Evolutionary conservation across 805 yeast genomes (phyloP), one percentile per base, ranked within the genome.

Genomic region (Pichia thaimueangensis): DNA sequence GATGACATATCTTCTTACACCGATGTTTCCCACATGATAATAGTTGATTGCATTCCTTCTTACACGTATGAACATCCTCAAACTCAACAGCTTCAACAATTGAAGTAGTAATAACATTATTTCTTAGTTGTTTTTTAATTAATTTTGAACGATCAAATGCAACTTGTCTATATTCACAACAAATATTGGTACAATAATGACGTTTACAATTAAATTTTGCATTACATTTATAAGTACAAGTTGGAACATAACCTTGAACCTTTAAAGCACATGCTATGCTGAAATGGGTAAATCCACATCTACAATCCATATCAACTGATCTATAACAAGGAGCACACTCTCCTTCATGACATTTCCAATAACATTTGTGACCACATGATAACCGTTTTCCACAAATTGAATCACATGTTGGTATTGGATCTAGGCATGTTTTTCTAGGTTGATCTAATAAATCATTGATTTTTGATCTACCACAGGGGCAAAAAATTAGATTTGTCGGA

Each of bases 351-450:
- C 97, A 88, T 22, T 65, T 65, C 59, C 75, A 69, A 44, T 70
- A 67, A 60, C 96, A 88, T 15, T 47, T 55, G 50, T 78, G 91
- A 2, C 96, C 95, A 66, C 96, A 88, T 0, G 69, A 60, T 30
- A 86, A 59, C 7, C 43, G 40, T 58, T 82, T 84, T 5, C 71
- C 80, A 61, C 97, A 88, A 0, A 62, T 61, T 4, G 68, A 54
- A 6, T 70, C 78, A 64, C 97, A 88, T 9, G 80, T 76, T 4
- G 95, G 93, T 29, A 87, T 70, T 1, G 87, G 82, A 49, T 86
- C 95, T 2, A 82, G 68, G 62, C 97, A 88, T 24, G 69, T 62
- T 0, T 51, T 52, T 49, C 96, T 71, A 11, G 63, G 59, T 3
- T 53, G 50, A 4, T 62, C 54, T 12, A 73, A 45, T 6, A 37